Conservation (phyloP, 2,329 filamentous ascomycete genomes). For the Ophiostoma novo-ulmi region DNA sequence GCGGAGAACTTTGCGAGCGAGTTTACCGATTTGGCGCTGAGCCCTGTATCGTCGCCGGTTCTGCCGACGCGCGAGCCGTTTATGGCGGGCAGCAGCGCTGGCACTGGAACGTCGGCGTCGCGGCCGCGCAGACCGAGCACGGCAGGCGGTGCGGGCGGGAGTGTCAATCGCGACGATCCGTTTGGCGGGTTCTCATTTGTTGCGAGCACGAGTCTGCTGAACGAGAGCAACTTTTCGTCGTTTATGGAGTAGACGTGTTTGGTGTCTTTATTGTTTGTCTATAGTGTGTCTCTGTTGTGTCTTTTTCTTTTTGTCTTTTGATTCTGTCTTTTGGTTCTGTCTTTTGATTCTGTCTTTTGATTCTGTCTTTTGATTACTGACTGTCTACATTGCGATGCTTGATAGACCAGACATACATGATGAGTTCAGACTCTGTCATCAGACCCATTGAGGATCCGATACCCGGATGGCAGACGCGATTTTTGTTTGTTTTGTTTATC, state of each 20-base stretch:
- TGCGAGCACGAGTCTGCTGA: conserved; percentile 51
- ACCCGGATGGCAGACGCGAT: not conserved
- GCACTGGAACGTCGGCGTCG: not conserved
- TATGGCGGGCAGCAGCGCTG: not conserved
- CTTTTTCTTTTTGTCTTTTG: not conserved
- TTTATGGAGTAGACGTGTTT: conserved; percentile 15
- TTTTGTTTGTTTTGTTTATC: not conserved
- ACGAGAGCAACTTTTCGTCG: conserved; percentile 41
- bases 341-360: not conserved
- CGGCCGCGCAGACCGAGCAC: conserved; percentile 16
- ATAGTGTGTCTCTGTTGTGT: not conserved
- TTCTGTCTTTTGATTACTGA: not conserved
- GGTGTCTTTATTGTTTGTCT: not conserved
- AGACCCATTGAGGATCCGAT: not conserved
- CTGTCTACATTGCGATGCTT: not conserved
- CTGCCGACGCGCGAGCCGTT: not conserved
- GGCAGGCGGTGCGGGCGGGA: not conserved
- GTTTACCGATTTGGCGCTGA: conserved; percentile 81
- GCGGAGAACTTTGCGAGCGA: conserved; percentile 95
- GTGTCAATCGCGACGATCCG: conserved; percentile 47
- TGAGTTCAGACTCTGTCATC: not conserved
- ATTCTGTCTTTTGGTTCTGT: not conserved
- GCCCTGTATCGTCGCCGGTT: conserved; percentile 54
- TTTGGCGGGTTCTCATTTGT: conserved; percentile 63
- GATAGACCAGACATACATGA: not conserved